A percentile compares a stretch with the other conserved stretches of the same genome.
Conservation (phyloP, 129 eudicot species). For the Solidago caesia region DNA sequence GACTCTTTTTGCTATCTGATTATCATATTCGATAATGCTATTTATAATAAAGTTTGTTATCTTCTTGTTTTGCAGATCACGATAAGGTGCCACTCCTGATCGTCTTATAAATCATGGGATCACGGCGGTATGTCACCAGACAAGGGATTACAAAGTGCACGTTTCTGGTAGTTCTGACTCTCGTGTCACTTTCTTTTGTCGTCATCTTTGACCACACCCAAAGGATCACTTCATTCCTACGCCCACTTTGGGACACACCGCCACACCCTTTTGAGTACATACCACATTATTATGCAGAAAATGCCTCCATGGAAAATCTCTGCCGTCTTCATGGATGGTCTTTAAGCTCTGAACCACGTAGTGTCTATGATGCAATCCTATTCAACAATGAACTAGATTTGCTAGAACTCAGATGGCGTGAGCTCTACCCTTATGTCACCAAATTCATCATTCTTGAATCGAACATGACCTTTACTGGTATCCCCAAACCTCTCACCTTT, state of each 20-base stretch:
- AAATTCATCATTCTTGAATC: constrained; percentile 83
- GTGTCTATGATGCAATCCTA: constrained; percentile 69
- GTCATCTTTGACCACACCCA: constrained; percentile 48
- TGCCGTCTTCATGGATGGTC: constrained; percentile 93
- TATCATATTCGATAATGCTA: not conserved
- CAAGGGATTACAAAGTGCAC: constrained; percentile 32
- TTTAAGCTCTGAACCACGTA: constrained; percentile 63
- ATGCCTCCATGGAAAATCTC: constrained; percentile 63
- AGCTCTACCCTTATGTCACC: constrained; percentile 67
- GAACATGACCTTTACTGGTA: constrained; percentile 90
- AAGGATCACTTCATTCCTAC: constrained; percentile 72
- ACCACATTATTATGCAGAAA: constrained; percentile 89
- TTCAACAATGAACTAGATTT: constrained; percentile 88
- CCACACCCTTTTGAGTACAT: constrained; percentile 64
- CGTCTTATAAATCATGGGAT: constrained; percentile 43
- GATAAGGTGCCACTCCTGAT: constrained; percentile 15
- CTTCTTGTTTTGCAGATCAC: constrained; percentile 21
- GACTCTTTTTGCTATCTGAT: not conserved
- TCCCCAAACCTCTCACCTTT: constrained; percentile 71
- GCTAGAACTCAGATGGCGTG: constrained; percentile 86
- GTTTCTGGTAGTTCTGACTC: constrained; percentile 37
- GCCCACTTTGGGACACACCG: constrained; percentile 96
- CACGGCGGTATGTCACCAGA: constrained; percentile 36
- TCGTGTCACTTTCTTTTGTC: constrained; percentile 38
- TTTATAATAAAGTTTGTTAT: not conserved